Percentiles rank a stretch among this genome's conserved stretches.
Conservation (phyloP, 1,284 basidiomycete genomes). For the Ustanciosporium gigantosporum region DNA sequence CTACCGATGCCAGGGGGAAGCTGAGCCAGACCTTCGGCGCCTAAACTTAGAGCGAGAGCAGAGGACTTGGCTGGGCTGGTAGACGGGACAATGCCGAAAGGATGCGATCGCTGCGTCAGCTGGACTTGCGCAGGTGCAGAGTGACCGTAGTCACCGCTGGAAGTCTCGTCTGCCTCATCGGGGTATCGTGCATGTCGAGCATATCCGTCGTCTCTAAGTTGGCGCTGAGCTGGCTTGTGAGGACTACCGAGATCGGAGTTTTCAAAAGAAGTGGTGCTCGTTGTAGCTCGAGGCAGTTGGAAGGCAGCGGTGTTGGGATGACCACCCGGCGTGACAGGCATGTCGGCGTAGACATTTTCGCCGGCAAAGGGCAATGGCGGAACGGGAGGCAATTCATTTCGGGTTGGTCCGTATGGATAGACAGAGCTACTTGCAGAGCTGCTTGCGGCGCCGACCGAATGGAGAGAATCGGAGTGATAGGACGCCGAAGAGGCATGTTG, state of each 20-base stretch:
- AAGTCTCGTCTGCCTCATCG: conserved; percentile 23
- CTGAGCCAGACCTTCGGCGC: conserved; percentile 29
- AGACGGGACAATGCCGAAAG: neutral
- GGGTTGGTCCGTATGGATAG: conserved; percentile 4
- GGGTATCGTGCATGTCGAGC: conserved; percentile 3
- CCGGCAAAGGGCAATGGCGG: conserved; percentile 34
- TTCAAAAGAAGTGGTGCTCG: conserved; percentile 30
- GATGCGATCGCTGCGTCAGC: neutral
- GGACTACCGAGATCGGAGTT: conserved; percentile 21
- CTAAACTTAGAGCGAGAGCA: conserved; percentile 21
- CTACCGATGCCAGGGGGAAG: conserved; percentile 42
- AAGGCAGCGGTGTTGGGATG: conserved; percentile 31
- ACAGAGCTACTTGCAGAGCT: conserved; percentile 21
- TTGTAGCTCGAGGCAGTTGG: conserved; percentile 25
- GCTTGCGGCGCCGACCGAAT: conserved; percentile 25
- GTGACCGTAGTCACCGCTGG: conserved; percentile 15
- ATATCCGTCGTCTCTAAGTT: conserved; percentile 16
- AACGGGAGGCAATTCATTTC: conserved; percentile 22
- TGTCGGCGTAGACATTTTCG: conserved; percentile 20
- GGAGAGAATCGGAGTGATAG: conserved; percentile 30
- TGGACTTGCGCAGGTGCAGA: neutral
- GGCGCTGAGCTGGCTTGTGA: conserved; percentile 6
- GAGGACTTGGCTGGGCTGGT: neutral
- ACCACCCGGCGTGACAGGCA: conserved; percentile 31
- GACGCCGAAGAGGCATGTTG: conserved; percentile 26